Percentiles rank a stretch among this genome's conserved stretches.
These are phyloP conservation scores for Nothomitra cinnamomea DNA, from an alignment of 2,329 filamentous ascomycete genomes.

Conservation along the genomic window DNA sequence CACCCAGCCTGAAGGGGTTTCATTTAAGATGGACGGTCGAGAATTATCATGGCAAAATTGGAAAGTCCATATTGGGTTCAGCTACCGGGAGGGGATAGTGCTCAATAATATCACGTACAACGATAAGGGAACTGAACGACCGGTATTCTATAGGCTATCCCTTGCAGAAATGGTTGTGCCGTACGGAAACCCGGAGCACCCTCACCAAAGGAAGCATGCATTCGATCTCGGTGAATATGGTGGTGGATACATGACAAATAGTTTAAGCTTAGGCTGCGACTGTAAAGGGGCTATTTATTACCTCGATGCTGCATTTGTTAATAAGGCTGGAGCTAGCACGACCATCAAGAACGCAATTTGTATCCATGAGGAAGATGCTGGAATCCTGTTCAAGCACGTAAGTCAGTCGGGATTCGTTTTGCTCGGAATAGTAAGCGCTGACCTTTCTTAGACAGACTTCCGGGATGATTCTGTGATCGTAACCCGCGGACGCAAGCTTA, in stretches of 20 bases:
- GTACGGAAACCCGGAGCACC: slow-evolving; percentile 65
- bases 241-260: slow-evolving; percentile 71
- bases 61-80: slow-evolving; percentile 86
- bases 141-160: slow-evolving; percentile 77
- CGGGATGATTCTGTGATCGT: slow-evolving; percentile 75
- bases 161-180: slow-evolving; percentile 90
- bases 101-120: slow-evolving; percentile 82
- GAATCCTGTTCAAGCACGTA: slow-evolving; percentile 76
- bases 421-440: background rate
- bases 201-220: slow-evolving; percentile 66
- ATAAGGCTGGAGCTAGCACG: slow-evolving; percentile 53
- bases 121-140: slow-evolving; percentile 54
- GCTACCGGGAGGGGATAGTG: slow-evolving; percentile 82
- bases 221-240: slow-evolving; percentile 72
- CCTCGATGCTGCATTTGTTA: slow-evolving; percentile 73
- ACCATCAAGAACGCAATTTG: slow-evolving; percentile 90
- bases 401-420: background rate
- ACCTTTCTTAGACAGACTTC: slow-evolving; percentile 48
- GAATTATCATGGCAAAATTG: slow-evolving; percentile 82
- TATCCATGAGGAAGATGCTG: slow-evolving; percentile 84
- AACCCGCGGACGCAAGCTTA: slow-evolving; percentile 68
- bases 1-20: slow-evolving; percentile 76
- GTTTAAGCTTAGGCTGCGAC: slow-evolving; percentile 58
- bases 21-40: slow-evolving; percentile 60
- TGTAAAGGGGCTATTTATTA: slow-evolving; percentile 89